Conservation (phyloP, 495 filamentous ascomycete species). For the Ascodesmis nigricans region DNA sequence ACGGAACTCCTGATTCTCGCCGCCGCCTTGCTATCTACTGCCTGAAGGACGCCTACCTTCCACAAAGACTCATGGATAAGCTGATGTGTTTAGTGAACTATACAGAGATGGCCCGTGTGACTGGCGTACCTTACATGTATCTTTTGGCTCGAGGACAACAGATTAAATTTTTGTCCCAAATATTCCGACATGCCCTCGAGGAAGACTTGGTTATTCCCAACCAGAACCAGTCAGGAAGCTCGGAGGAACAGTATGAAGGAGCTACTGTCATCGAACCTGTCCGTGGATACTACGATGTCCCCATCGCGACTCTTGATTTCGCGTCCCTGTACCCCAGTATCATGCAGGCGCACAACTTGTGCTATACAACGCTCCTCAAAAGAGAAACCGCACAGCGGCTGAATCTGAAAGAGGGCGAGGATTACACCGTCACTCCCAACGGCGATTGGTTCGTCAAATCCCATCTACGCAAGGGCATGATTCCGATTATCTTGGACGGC, state of each 20-base stretch:
- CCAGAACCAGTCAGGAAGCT: constrained; percentile 30
- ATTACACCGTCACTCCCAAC: constrained; percentile 91
- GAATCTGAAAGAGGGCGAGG: constrained; percentile 55
- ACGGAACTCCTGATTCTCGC: constrained; percentile 77
- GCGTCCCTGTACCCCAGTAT: constrained; percentile 96
- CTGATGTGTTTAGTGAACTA: constrained; percentile 94
- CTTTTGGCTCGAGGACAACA: constrained; percentile 84
- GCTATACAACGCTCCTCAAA: constrained; percentile 85
- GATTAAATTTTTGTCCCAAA: constrained; percentile 90
- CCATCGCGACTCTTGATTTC: constrained; percentile 95
- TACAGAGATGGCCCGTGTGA: constrained; percentile 98
- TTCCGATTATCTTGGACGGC: constrained; percentile 90
- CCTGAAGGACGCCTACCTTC: constrained; percentile 91
- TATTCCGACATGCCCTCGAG: constrained; percentile 84
- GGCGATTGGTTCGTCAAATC: constrained; percentile 79
- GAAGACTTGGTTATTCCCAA: constrained; percentile 89
- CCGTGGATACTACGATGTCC: constrained; percentile 77
- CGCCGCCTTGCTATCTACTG: constrained; percentile 88
- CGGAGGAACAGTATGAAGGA: constrained; percentile 82
- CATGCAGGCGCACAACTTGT: constrained; percentile 96
- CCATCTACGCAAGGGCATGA: constrained; percentile 73
- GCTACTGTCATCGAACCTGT: constrained; percentile 94
- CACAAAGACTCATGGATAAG: constrained; percentile 89
- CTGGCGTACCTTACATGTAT: constrained; percentile 91
- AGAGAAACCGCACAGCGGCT: constrained; percentile 55